Evolutionary conservation across 768 basidiomycete species (phyloP), one percentile per base, ranked within the genome.

Genomic region (Russula olivacea): DNA sequence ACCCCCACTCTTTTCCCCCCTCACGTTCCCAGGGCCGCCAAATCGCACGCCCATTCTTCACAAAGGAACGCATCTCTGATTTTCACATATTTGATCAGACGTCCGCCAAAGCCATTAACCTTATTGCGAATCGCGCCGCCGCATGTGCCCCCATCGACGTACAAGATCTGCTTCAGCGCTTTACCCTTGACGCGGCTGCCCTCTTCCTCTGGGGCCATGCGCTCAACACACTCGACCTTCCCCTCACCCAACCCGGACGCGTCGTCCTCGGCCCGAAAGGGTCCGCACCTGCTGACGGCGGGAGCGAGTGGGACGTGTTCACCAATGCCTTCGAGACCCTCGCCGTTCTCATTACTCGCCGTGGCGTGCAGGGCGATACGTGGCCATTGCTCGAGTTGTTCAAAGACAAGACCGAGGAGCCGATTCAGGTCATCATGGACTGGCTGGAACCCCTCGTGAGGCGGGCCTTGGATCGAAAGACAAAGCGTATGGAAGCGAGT

Each of bases 161-260:
- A 10, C 66, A 83, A 72, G 80, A 83, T 58, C 63, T 77, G 8
- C 68, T 81, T 25, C 74, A 75, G 1, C 76, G 80, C 48, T 80
- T 82, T 63, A 79, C 81, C 0, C 75, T 83, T 41, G 81, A 83
- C 69, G 75, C 81, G 5, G 82, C 84, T 0, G 77, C 82, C 2
- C 79, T 81, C 59, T 83, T 82, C 64, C 71, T 84, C 50, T 82
- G 82, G 58, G 81, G 79, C 6, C 68, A 71, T 41, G 75, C 76
- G 40, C 73, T 82, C 2, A 50, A 79, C 68, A 76, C 75, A 38
- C 72, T 83, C 17, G 61, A 68, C 14, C 71, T 68, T 1, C 66
- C 65, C 3, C 71, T 82, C 3, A 77, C 77, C 1, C 77, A 76
- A 63, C 78, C 81, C 4, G 67, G 73, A 59, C 69, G 72, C 2